These are phyloP conservation scores for Sisymbrium altissimum DNA, from an alignment of 345 rosid genomes.

Conservation along the genomic window DNA sequence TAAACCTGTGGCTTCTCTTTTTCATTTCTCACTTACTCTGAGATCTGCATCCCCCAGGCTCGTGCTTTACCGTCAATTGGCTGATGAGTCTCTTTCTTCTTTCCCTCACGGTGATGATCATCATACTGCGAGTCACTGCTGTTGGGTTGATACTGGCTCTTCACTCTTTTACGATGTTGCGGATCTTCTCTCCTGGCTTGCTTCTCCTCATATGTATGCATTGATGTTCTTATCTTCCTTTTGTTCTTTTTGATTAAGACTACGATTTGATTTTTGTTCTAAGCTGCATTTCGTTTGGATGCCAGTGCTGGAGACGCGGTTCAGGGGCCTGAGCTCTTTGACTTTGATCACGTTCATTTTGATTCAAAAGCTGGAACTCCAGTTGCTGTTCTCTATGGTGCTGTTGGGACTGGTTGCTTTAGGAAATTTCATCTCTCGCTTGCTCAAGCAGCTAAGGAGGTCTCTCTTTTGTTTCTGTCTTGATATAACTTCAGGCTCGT, in stretches of 20 bases:
- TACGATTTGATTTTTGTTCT: not conserved
- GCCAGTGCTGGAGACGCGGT: slow-evolving; percentile 54
- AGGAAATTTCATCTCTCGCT: slow-evolving; percentile 64
- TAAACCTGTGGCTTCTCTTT: slow-evolving; percentile 59
- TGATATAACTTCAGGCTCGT: not conserved
- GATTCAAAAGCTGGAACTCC: slow-evolving; percentile 60
- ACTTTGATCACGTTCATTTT: slow-evolving; percentile 74
- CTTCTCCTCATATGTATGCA: slow-evolving; percentile 48
- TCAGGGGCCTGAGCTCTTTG: slow-evolving; percentile 83
- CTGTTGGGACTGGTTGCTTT: slow-evolving; percentile 88
- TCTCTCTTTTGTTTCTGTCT: slow-evolving; percentile 9
- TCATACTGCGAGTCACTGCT: slow-evolving; percentile 62
- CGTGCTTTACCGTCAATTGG: slow-evolving; percentile 85
- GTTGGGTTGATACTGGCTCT: slow-evolving; percentile 94
- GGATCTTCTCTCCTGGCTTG: slow-evolving; percentile 66
- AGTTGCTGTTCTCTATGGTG: slow-evolving; percentile 80
- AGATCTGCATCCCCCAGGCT: slow-evolving; percentile 90
- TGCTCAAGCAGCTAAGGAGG: slow-evolving; percentile 76
- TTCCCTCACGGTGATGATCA: slow-evolving; percentile 60
- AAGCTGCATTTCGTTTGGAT: slow-evolving; percentile 21
- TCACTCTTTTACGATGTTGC: slow-evolving; percentile 66
- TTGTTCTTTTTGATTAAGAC: slow-evolving; percentile 2
- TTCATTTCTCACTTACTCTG: slow-evolving; percentile 75
- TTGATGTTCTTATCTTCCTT: not conserved
- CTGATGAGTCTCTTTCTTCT: slow-evolving; percentile 95